Evolutionary conservation across 1,284 basidiomycete species (phyloP), one percentile per base, ranked within the genome.

Genomic region (Taiwanofungus camphoratus): DNA sequence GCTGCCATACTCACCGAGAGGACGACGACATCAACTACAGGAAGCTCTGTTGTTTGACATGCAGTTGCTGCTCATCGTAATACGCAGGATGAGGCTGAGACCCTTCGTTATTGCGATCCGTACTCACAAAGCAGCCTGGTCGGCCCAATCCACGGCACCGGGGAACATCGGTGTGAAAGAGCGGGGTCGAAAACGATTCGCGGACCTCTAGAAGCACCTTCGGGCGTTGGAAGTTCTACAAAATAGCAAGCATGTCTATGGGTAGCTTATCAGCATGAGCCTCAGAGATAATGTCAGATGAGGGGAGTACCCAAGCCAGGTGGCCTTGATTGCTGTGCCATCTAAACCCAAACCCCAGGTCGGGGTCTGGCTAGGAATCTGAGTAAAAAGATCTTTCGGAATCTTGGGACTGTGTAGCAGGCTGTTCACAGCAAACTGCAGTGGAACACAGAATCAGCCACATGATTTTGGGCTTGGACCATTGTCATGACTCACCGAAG

Each of bases 161-260:
- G 81, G 27, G 74, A 77, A 58, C 82, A 85, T 6, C 81, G 65
- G 44, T 78, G 65, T 22, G 74, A 78, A 52, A 82, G 79, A 2
- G 83, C 82, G 8, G 86, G 85, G 55, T 88, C 85, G 50, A 84
- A 82, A 11, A 88, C 62, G n/a, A 87, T 68, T 15, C 80, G 68
- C 3, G 77, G 63, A 1, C 85, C 83, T 29, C 81, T 64, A 11
- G 55, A 44, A 20, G 66, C 63, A 33, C 56, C 63, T 31, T 41
- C 49, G 35, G 46, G 57, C 18, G 71, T 60, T 1, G 81, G 84
- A 29, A 86, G 65, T 61, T 87, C 82, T 30, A 87, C 67, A 2
- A 87, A 62, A 59, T 81, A 85, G 50, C 77, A 82, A 0, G 86
- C 86, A 58, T 88, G 86, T 5, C 61, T 63, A 27, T 13, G 13